Evolutionary conservation across 1,284 basidiomycete genomes (phyloP), one percentile per base, ranked within the genome.

Genomic region (Malassezia psittaci): DNA sequence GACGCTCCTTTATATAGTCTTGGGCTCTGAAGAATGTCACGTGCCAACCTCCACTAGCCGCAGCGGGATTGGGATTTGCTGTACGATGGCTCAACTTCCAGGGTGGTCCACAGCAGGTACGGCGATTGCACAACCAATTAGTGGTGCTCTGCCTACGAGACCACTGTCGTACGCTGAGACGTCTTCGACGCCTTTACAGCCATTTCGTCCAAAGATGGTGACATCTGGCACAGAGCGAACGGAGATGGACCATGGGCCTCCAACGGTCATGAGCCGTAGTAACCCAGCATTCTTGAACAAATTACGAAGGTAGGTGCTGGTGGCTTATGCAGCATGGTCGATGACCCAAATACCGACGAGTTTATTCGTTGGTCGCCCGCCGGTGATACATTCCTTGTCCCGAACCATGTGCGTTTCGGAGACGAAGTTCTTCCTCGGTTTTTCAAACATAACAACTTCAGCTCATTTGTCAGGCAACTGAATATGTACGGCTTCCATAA

Each of bases 231-330:
- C 41, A 24, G 33, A 16, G 34, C 47, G 47, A 29, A 5, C 35
- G n/a, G 21, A 39, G n/a, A 37, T 38, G 35, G 35, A 32, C 46
- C 11, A 24, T n/a, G 46, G 35, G 4, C 12, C 34, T 5, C 57
- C 61, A n/a, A 60, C 62, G 18, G 59, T 41, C 41, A 67, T 56
- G 43, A 68, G 63, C 54, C 66, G 67, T 44, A 73, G 64, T 60
- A 72, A 89, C 1, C 88, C 89, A 0, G 86, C 88, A 0, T 96
- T 96, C 72, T 79, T 93, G 15, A 88, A 90, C 77, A 96, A 96
- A 77, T 80, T 96, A 35, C 77, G 41, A 5, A 86, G 86, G 88
- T 90, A 53, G 61, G 83, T 81, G 51, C 45, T 62, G 13, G 5
- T 32, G 5, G 19, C 41, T 43, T 6, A 43, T n/a, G 62, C 58